Conservation (phyloP, 208 protist genomes). For the Trypanosoma scelopori region DNA sequence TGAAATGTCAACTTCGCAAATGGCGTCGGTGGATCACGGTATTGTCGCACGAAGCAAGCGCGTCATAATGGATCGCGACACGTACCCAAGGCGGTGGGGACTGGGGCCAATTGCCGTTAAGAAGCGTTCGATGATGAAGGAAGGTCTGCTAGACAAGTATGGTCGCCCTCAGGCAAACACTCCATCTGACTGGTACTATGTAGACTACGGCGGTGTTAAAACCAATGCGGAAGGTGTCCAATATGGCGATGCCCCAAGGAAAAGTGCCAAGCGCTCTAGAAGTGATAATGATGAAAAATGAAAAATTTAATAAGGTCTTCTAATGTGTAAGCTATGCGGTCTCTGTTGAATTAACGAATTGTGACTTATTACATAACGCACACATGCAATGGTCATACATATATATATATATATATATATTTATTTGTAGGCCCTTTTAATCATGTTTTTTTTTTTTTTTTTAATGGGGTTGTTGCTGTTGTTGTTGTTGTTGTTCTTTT, state of each 20-base stretch:
- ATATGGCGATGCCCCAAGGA: conserved; percentile 65
- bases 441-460: conserved; percentile 25
- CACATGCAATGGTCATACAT: not conserved
- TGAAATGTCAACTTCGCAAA: conserved; percentile 97
- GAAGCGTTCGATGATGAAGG: conserved; percentile 97
- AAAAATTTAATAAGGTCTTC: conserved; percentile 9
- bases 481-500: too few species aligned
- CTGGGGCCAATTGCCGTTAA: conserved; percentile 93
- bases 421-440: conserved; percentile 3
- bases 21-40: conserved; percentile 97
- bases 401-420: conserved; percentile 12
- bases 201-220: conserved; percentile 90
- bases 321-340: not conserved
- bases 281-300: conserved; percentile 60
- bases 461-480: too few species aligned
- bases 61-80: conserved; percentile 99
- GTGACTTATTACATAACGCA: not conserved
- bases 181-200: conserved; percentile 96
- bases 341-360: not conserved
- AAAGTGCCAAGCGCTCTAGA: conserved; percentile 55
- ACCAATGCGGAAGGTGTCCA: conserved; percentile 84
- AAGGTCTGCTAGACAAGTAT: conserved; percentile 98
- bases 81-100: conserved; percentile 99
- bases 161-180: conserved; percentile 97
- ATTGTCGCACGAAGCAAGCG: conserved; percentile 98